These are phyloP conservation scores for Calocybe gangraenosa DNA, from an alignment of 768 basidiomycete species.

Conservation along the genomic window DNA sequence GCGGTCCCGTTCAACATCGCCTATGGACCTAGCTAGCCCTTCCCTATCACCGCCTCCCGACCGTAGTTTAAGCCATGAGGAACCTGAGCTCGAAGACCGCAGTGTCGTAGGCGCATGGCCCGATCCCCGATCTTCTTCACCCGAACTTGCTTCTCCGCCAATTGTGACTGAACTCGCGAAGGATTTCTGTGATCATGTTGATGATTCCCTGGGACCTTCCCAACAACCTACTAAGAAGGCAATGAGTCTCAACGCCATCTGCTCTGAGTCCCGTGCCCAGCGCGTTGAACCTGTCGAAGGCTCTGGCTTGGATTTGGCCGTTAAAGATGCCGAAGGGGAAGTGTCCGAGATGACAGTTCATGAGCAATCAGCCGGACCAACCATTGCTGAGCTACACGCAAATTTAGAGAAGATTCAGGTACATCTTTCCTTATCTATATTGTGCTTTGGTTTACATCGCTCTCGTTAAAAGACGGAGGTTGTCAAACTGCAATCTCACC, in stretches of 20 bases:
- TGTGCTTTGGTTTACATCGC: constrained; percentile 1
- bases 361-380: background rate
- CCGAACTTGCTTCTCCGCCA: constrained; percentile 10
- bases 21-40: constrained; percentile 45
- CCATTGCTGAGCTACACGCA: constrained; percentile 7
- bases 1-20: constrained; percentile 37
- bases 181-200: background rate
- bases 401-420: constrained; percentile 18
- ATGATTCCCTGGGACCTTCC: background rate
- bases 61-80: constrained; percentile 7
- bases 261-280: constrained; percentile 4
- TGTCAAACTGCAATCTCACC: constrained; percentile 31
- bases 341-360: background rate
- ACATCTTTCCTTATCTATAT: constrained; percentile 3
- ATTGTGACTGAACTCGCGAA: too few relatives aligned
- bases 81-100: constrained; percentile 26
- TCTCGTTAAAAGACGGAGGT: constrained; percentile 29
- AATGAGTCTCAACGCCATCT: constrained; percentile 16
- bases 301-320: background rate
- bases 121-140: constrained; percentile 30
- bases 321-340: background rate
- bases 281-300: background rate
- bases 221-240: constrained; percentile 8
- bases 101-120: constrained; percentile 42
- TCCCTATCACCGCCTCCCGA: constrained; percentile 23